A percentile compares a stretch with the other conserved stretches of the same genome.
Evolutionary conservation across 2,329 filamentous ascomycete species (phyloP).

Genomic region (Sclerotinia spermophila): DNA sequence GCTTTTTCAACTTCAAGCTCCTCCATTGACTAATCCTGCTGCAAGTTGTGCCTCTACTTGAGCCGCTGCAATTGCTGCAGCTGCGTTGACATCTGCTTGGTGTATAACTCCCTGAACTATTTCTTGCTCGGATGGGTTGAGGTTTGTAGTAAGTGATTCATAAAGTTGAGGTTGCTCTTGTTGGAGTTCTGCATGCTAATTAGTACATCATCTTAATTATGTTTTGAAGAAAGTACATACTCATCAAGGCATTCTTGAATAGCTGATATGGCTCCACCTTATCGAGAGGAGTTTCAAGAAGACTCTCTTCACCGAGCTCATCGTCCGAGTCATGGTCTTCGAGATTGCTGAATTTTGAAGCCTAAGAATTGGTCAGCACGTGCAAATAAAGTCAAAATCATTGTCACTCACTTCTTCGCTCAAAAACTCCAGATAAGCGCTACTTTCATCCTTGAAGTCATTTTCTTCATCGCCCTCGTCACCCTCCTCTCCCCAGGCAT

Average conservation of each 20-base stretch:
- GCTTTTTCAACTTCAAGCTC: conserved; percentile 26
- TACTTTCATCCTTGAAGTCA: conserved; percentile 83
- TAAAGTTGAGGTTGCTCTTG: conserved; percentile 90
- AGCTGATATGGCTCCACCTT: conserved; percentile 91
- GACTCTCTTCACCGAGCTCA: conserved; percentile 86
- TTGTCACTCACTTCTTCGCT: conserved; percentile 69
- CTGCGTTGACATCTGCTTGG: conserved; percentile 34
- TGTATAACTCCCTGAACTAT: conserved; percentile 72
- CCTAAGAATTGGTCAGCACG: conserved; percentile 45
- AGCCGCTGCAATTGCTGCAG: conserved; percentile 26
- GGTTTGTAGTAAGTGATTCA: conserved; percentile 69
- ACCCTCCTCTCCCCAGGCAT: conserved; percentile 70
- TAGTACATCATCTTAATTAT: conserved; percentile 11
- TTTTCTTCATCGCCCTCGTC: conserved; percentile 52
- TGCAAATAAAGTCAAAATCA: background rate
- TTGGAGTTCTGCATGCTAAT: conserved; percentile 64
- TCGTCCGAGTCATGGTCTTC: conserved; percentile 72
- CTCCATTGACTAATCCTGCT: conserved; percentile 28
- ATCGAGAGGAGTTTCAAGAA: conserved; percentile 91
- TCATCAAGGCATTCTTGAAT: conserved; percentile 77
- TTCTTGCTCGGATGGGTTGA: conserved; percentile 75
- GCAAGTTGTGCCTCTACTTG: conserved; percentile 21
- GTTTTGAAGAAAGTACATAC: conserved; percentile 52
- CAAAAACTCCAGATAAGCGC: conserved; percentile 91
- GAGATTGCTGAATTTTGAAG: conserved; percentile 75